phyloP scores from a whole-genome alignment of 768 basidiomycete species.

The Pleurotus sapidus region DNA sequence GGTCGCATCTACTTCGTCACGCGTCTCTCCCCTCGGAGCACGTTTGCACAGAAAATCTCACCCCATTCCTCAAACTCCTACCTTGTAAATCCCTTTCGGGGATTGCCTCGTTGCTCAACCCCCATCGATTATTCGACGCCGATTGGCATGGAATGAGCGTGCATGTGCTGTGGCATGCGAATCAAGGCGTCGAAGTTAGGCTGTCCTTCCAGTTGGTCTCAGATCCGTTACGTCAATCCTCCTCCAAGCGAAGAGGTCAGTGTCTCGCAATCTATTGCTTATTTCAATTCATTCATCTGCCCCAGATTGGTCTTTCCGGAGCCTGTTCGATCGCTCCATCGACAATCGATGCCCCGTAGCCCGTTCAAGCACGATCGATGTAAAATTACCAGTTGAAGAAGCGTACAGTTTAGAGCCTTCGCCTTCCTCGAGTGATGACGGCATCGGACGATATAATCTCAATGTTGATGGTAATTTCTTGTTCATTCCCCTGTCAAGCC shows the following conservation, averaged over 20 bases:
- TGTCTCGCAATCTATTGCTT: not conserved
- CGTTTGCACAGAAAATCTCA: conserved; percentile 97
- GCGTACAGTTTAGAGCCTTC: conserved; percentile 52
- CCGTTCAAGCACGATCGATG: conserved; percentile 48
- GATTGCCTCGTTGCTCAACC: conserved; percentile 77
- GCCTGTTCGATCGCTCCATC: conserved; percentile 66
- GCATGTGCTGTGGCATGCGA: conserved; percentile 63
- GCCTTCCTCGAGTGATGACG: conserved; percentile 32
- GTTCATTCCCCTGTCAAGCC: not conserved
- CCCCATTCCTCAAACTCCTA: conserved; percentile 91
- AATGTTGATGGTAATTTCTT: conserved; percentile 34
- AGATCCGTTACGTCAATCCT: conserved; percentile 64
- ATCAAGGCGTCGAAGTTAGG: conserved; percentile 58
- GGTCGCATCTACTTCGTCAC: conserved; percentile 61
- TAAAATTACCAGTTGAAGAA: conserved; percentile 41
- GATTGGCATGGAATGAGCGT: conserved; percentile 90
- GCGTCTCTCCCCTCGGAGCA: conserved; percentile 78
- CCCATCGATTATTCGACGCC: conserved; percentile 83
- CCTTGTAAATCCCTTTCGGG: conserved; percentile 92
- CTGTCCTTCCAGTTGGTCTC: conserved; percentile 75
- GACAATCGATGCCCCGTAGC: conserved; percentile 71
- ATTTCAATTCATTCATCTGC: not conserved
- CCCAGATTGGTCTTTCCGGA: conserved; percentile 72
- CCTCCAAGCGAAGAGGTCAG: conserved; percentile 54
- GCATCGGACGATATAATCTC: conserved; percentile 47